Percentiles rank a stretch among this genome's conserved stretches.
Evolutionary conservation across 768 basidiomycete genomes (phyloP).

Genomic region (Trichaptum fuscoviolaceum): DNA sequence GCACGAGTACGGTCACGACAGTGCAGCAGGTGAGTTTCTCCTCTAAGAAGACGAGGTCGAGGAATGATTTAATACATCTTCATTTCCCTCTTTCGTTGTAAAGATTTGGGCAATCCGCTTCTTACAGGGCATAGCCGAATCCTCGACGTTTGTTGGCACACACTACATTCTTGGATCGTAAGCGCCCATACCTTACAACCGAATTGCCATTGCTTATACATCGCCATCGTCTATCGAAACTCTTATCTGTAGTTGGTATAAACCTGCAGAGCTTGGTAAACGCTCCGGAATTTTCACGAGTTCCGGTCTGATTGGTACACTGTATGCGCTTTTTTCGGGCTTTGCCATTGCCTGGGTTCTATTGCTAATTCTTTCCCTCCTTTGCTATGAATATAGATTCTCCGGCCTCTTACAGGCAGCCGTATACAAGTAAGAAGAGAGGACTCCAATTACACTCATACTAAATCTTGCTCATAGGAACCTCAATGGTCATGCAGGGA

Average conservation of each 20-base stretch:
- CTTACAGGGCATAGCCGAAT: slow-evolving; percentile 67
- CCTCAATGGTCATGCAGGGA: slow-evolving; percentile 45
- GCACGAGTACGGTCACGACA: slow-evolving; percentile 50
- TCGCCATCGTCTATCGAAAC: slow-evolving; percentile 9
- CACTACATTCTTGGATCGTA: slow-evolving; percentile 71
- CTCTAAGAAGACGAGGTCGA: neutral
- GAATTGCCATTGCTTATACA: slow-evolving; percentile 11
- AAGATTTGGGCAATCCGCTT: slow-evolving; percentile 68
- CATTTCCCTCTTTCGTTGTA: neutral
- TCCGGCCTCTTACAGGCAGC: slow-evolving; percentile 61
- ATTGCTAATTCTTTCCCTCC: neutral
- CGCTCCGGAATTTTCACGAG: slow-evolving; percentile 69
- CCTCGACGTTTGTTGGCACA: slow-evolving; percentile 72
- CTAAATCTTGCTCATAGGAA: slow-evolving; percentile 29
- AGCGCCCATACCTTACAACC: slow-evolving; percentile 20
- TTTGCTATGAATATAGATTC: too few relatives aligned
- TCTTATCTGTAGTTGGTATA: slow-evolving; percentile 52
- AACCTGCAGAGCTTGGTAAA: slow-evolving; percentile 62
- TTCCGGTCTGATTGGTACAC: slow-evolving; percentile 53
- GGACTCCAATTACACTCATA: neutral
- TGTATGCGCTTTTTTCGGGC: slow-evolving; percentile 32
- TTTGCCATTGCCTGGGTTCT: neutral
- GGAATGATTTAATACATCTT: neutral
- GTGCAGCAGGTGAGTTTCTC: slow-evolving; percentile 44
- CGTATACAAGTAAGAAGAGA: slow-evolving; percentile 44